phyloP scores from a whole-genome alignment of 2,329 filamentous ascomycete genomes.

The Aspergillus melleus region DNA sequence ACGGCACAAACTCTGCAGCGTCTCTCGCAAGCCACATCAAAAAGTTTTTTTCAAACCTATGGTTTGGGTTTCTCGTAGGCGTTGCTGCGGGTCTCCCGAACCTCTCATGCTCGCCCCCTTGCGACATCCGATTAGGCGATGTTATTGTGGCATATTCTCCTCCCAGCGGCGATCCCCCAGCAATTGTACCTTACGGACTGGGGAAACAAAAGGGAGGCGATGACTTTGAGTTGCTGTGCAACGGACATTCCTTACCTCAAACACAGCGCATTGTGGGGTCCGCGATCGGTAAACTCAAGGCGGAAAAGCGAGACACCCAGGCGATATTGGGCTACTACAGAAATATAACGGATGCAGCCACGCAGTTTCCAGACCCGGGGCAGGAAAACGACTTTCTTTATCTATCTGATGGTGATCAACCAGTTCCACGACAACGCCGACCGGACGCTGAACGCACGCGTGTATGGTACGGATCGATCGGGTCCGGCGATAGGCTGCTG shows the following conservation, averaged over 20 bases:
- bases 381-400: conserved; percentile 2
- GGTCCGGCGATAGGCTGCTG: conserved; percentile 5
- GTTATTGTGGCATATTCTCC: conserved; percentile 32
- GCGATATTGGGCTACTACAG: not conserved
- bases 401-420: not conserved
- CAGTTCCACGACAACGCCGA: not conserved
- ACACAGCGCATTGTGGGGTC: conserved; percentile 36
- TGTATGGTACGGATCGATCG: conserved; percentile 6
- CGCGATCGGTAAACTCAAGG: conserved; percentile 16
- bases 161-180: conserved; percentile 23
- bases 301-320: not conserved
- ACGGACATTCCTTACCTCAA: conserved; percentile 24
- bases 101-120: conserved; percentile 20
- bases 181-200: conserved; percentile 34
- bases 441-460: conserved; percentile 1
- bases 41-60: conserved; percentile 37
- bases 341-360: not conserved
- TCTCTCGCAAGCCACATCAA: conserved; percentile 38
- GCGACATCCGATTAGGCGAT: conserved; percentile 43
- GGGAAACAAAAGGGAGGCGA: conserved; percentile 33
- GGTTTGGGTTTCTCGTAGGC: conserved; percentile 40
- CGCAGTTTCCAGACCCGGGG: conserved; percentile 4
- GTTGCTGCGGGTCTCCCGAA: conserved; percentile 38
- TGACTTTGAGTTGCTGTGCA: conserved; percentile 27
- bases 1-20: conserved; percentile 36